phyloP scores from a whole-genome alignment of 1,284 basidiomycete genomes.

The Naganishia albida region DNA sequence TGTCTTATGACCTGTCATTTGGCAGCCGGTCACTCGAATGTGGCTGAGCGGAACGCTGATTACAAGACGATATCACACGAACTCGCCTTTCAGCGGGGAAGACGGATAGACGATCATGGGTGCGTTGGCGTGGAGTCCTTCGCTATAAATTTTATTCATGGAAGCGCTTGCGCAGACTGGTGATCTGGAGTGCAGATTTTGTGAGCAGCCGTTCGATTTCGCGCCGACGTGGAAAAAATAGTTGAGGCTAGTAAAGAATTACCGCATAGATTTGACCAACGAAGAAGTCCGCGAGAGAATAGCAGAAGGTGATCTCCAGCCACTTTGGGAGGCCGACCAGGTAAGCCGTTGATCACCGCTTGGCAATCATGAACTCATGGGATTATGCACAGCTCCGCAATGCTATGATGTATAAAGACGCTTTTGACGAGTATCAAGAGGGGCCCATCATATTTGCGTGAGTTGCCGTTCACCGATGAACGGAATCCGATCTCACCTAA shows the following conservation, averaged over 20 bases:
- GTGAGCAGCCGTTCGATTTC: conserved; percentile 33
- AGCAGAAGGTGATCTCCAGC: conserved; percentile 66
- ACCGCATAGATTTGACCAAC: conserved; percentile 85
- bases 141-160: background rate
- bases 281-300: conserved; percentile 71
- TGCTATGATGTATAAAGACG: conserved; percentile 68
- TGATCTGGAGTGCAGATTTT: conserved; percentile 91
- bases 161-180: conserved; percentile 42
- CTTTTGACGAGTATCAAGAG: conserved; percentile 83
- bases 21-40: conserved; percentile 86
- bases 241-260: conserved; percentile 62
- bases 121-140: conserved; percentile 46
- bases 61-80: conserved; percentile 83
- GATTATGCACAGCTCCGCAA: conserved; percentile 62
- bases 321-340: conserved; percentile 80
- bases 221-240: background rate
- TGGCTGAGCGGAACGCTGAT: conserved; percentile 88
- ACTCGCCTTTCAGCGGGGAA: conserved; percentile 83
- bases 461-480: conserved; percentile 14
- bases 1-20: conserved; percentile 92
- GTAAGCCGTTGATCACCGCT: conserved; percentile 53
- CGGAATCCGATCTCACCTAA: background rate
- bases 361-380: conserved; percentile 1
- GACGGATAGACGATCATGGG: conserved; percentile 86
- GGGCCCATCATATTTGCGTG: conserved; percentile 74